Evolutionary conservation across 208 protist genomes (phyloP).

Genomic region (Wallacemonas collosoma): DNA sequence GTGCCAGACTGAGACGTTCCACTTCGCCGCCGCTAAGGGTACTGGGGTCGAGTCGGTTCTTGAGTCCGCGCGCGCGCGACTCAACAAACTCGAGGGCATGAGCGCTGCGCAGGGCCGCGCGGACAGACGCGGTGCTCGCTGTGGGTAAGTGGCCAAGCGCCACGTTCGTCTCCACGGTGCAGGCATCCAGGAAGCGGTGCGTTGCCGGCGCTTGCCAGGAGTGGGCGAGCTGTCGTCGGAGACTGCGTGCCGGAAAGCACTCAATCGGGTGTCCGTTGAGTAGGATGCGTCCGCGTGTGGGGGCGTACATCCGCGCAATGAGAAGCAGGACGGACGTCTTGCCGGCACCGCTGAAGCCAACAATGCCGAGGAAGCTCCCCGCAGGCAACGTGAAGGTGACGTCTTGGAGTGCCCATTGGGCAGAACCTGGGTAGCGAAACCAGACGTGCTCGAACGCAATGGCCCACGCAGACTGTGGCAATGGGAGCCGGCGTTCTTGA

Average conservation of each 20-base stretch:
- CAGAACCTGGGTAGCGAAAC: slow-evolving; percentile 59
- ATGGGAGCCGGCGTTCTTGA: neutral
- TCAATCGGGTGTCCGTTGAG: slow-evolving; percentile 59
- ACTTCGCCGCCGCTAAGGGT: slow-evolving; percentile 76
- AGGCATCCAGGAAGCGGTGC: slow-evolving; percentile 51
- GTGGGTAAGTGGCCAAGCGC: slow-evolving; percentile 51
- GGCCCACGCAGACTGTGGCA: slow-evolving; percentile 29
- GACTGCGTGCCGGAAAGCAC: slow-evolving; percentile 39
- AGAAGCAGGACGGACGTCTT: slow-evolving; percentile 76
- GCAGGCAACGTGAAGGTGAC: slow-evolving; percentile 55
- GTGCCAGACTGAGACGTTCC: slow-evolving; percentile 62
- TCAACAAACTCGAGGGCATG: slow-evolving; percentile 37
- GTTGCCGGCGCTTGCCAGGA: slow-evolving; percentile 57
- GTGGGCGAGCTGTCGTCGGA: slow-evolving; percentile 60
- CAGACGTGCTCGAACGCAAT: slow-evolving; percentile 66
- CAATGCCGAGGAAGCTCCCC: slow-evolving; percentile 58
- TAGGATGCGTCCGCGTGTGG: slow-evolving; percentile 51
- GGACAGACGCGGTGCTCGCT: slow-evolving; percentile 28
- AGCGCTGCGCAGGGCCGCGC: slow-evolving; percentile 31
- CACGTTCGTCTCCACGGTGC: slow-evolving; percentile 61
- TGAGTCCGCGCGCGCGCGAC: slow-evolving; percentile 39
- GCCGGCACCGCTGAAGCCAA: slow-evolving; percentile 74
- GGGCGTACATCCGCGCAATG: slow-evolving; percentile 53
- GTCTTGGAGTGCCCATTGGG: slow-evolving; percentile 38
- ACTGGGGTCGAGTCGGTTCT: slow-evolving; percentile 21